These are phyloP conservation scores for Exophiala viscosa DNA, from an alignment of 2,329 filamentous ascomycete genomes.

Conservation along the genomic window DNA sequence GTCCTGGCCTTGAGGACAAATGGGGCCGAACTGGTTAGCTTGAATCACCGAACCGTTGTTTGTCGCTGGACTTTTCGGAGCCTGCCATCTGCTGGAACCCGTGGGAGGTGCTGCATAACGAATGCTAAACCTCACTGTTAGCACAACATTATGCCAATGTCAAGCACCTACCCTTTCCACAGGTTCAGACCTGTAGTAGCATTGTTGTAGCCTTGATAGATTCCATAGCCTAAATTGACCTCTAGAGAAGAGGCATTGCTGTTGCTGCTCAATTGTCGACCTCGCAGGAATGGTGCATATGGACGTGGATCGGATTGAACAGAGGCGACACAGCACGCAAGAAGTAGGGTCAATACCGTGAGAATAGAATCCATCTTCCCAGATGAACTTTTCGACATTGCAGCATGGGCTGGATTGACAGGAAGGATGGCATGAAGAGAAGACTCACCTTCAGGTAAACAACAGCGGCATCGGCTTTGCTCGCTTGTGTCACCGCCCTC, in stretches of 20 bases:
- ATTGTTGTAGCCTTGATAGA: conserved; percentile 45
- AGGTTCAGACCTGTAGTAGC: conserved; percentile 40
- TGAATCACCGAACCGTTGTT: conserved; percentile 28
- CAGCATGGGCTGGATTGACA: no score
- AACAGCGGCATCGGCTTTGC: no score
- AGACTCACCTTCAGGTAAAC: no score
- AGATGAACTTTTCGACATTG: no score
- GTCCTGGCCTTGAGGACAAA: conserved; percentile 35
- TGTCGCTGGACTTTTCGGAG: conserved; percentile 29
- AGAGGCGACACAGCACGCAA: neutral
- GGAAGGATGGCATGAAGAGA: no score
- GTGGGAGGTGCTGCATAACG: conserved; percentile 36
- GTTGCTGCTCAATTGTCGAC: conserved; percentile 2
- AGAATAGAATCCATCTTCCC: no score
- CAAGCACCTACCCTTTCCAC: conserved; percentile 44
- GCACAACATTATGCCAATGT: conserved; percentile 2
- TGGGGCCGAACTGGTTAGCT: conserved; percentile 31
- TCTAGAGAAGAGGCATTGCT: conserved; percentile 19
- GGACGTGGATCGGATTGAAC: conserved; percentile 6
- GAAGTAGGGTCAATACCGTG: neutral
- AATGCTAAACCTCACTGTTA: conserved; percentile 29
- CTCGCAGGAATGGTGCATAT: conserved; percentile 1
- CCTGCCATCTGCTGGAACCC: conserved; percentile 34
- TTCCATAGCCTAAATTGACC: conserved; percentile 47
- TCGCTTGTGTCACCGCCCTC: no score